Conservation (phyloP, 1,284 basidiomycete species). For the Porodaedalea pini region DNA sequence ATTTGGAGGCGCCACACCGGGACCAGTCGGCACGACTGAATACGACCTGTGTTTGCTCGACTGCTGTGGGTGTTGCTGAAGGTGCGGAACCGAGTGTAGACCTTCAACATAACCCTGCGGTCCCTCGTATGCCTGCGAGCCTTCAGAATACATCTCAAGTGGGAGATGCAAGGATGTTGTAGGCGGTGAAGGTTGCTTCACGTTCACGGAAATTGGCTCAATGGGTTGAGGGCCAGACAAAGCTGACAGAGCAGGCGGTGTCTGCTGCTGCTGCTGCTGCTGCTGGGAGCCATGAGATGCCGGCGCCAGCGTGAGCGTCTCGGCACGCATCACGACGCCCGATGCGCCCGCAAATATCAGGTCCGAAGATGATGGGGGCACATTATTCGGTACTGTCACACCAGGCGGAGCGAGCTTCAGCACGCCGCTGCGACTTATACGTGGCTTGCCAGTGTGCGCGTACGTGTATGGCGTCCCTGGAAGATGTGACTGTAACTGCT, state of each 20-base stretch:
- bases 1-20: constrained; percentile 12
- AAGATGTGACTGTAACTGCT: neutral
- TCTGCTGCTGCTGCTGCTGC: constrained; percentile 5
- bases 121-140: neutral
- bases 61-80: constrained; percentile 5
- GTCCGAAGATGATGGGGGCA: constrained; percentile 13
- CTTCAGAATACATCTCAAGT: constrained; percentile 1
- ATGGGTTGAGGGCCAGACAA: constrained; percentile 1
- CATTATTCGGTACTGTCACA: constrained; percentile 17
- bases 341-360: neutral
- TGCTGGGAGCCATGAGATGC: constrained; percentile 4
- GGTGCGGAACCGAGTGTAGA: neutral
- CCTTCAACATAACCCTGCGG: neutral
- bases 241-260: neutral
- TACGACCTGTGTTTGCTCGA: constrained; percentile 13
- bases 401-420: constrained; percentile 21
- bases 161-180: constrained; percentile 1
- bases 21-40: constrained; percentile 9
- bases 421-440: constrained; percentile 13
- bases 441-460: constrained; percentile 5
- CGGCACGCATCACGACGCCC: constrained; percentile 3
- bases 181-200: constrained; percentile 4
- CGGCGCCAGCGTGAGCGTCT: constrained; percentile 14
- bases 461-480: constrained; percentile 4
- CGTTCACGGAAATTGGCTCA: neutral